phyloP scores from a whole-genome alignment of 148 eudicot species.

The Camellia japonica region DNA sequence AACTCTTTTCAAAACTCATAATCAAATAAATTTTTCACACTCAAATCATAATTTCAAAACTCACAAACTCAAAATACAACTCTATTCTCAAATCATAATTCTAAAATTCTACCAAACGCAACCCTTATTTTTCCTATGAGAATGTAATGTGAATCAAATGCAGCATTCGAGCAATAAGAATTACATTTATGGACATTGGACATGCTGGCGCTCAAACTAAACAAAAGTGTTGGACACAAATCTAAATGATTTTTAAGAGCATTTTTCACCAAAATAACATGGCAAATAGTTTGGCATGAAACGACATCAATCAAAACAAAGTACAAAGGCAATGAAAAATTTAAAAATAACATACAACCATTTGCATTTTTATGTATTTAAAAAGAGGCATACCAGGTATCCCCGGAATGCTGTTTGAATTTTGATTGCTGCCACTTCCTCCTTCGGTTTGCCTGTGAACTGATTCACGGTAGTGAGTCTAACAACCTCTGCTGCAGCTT shows the following conservation, averaged over 20 bases:
- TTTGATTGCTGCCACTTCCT: conserved; percentile 73
- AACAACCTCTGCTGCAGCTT: conserved; percentile 60
- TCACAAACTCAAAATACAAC: too few relatives aligned
- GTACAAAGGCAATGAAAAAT: background rate
- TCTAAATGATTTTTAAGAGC: background rate
- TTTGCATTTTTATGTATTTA: background rate
- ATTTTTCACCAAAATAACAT: conserved; percentile 3
- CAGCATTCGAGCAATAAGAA: background rate
- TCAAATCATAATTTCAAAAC: too few relatives aligned
- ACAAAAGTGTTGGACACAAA: background rate
- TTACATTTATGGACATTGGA: background rate
- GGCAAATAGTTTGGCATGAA: background rate
- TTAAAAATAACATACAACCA: background rate
- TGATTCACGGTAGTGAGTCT: conserved; percentile 35
- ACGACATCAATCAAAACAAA: conserved; percentile 4
- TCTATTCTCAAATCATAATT: too few relatives aligned
- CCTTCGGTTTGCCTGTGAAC: conserved; percentile 48
- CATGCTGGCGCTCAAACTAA: background rate
- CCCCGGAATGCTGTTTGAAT: conserved; percentile 83
- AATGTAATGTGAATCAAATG: background rate
- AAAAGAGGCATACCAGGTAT: conserved; percentile 44
- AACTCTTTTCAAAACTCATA: too few relatives aligned
- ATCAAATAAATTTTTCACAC: too few relatives aligned
- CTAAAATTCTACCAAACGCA: too few relatives aligned
- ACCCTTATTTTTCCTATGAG: background rate